phyloP scores from a whole-genome alignment of 2,329 filamentous ascomycete genomes.

The Ophiosphaerella korrae region DNA sequence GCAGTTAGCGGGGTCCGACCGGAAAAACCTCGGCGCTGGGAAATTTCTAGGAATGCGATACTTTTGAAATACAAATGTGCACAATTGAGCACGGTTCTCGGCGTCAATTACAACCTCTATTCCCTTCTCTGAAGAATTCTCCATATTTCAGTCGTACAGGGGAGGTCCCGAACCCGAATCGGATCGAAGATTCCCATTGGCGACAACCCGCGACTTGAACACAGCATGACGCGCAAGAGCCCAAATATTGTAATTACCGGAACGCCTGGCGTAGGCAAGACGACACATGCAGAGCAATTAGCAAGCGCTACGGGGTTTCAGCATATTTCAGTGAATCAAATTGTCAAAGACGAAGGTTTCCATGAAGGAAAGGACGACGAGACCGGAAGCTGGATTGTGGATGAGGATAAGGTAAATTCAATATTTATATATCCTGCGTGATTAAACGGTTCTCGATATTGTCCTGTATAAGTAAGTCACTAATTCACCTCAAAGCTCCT shows the following conservation, averaged over 20 bases:
- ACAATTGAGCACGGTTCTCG: neutral
- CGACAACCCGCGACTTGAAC: neutral
- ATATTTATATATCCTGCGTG: neutral
- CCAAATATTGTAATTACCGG: slow-evolving; percentile 96
- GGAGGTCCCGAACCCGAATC: too few relatives aligned
- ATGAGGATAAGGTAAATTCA: slow-evolving; percentile 82
- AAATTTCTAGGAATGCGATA: slow-evolving; percentile 20
- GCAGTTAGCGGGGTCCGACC: slow-evolving; percentile 15
- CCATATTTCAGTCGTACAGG: too few relatives aligned
- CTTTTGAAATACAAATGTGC: neutral
- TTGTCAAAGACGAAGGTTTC: slow-evolving; percentile 86
- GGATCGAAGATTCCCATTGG: neutral
- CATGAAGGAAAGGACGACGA: slow-evolving; percentile 89
- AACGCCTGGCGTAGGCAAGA: slow-evolving; percentile 95
- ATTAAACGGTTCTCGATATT: neutral
- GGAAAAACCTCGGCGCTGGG: slow-evolving; percentile 20
- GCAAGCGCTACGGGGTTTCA: slow-evolving; percentile 76
- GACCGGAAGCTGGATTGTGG: slow-evolving; percentile 86
- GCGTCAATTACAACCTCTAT: too few relatives aligned
- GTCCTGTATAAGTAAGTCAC: neutral
- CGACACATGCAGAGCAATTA: slow-evolving; percentile 83
- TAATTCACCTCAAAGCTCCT: slow-evolving; percentile 63
- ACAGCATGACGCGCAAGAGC: slow-evolving; percentile 47
- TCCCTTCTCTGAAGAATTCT: too few relatives aligned
- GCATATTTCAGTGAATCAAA: slow-evolving; percentile 85